A percentile compares a stretch with the other conserved stretches of the same genome.
phyloP scores from a whole-genome alignment of 2,329 filamentous ascomycete species.

The Fusarium sp. region DNA sequence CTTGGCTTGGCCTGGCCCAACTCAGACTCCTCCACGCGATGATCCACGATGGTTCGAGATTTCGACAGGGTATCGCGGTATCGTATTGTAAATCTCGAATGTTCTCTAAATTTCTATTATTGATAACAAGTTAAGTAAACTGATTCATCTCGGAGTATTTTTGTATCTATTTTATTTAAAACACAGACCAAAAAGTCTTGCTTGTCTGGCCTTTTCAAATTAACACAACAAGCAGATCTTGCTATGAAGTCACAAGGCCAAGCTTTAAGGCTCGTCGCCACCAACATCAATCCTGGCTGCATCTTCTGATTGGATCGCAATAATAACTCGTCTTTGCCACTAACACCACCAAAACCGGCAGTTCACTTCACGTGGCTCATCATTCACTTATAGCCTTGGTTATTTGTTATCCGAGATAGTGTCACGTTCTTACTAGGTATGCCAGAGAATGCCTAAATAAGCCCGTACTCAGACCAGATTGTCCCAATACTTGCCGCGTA shows the following conservation, averaged over 20 bases:
- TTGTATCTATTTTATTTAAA: neutral
- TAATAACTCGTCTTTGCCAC: slow-evolving; percentile 24
- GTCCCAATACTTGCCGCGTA: too few species aligned
- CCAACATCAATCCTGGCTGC: neutral
- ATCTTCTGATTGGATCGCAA: slow-evolving; percentile 19
- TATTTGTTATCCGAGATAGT: neutral
- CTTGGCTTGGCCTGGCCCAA: neutral
- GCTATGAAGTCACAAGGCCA: neutral
- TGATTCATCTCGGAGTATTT: neutral
- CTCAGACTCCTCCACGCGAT: slow-evolving; percentile 25
- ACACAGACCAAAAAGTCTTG: neutral
- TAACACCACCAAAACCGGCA: slow-evolving; percentile 8
- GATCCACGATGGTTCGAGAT: slow-evolving; percentile 36
- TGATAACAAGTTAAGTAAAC: too few species aligned
- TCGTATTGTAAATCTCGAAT: neutral
- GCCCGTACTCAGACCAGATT: too few species aligned
- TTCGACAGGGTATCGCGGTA: slow-evolving; percentile 12
- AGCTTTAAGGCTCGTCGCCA: slow-evolving; percentile 14
- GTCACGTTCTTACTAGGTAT: neutral
- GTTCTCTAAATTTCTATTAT: neutral
- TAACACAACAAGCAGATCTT: neutral
- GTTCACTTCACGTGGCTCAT: neutral
- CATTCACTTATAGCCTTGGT: neutral
- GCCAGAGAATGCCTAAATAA: too few species aligned
- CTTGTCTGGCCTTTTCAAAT: neutral